Base-by-base conservation (phyloP, 495 filamentous ascomycete species). In the Tuber indicum region DNA sequence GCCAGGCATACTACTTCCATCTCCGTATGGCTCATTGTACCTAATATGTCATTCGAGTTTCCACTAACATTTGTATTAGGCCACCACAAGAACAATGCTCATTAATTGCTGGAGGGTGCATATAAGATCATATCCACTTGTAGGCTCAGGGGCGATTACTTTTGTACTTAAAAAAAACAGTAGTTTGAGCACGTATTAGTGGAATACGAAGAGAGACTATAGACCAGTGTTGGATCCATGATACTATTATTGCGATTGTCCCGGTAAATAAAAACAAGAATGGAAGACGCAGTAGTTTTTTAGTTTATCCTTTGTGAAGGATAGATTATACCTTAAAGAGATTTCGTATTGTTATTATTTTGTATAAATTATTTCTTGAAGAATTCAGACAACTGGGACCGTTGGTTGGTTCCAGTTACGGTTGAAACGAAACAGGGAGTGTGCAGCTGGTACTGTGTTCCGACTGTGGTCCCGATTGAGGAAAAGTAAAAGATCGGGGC, bases 1-100 rank as follows among this genome's bases (percentile, higher is more conserved):
- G 92, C 79, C 92, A 97, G 87, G 92, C 96, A 86, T 99, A 99
- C 91, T 98, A 99, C 89, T 98, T 96, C 92, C 96, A 99, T 87
- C 90, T 98, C 80, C 94, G 96, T 99, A 91, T 85, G 93, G 89
- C 75, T 79, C 75, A 69, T 79, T 42, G 19, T 41, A 70, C 16
- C 5, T 4, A 19, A 44, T n/a, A 26, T 39, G 45, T 75, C 41
- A 70, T 72, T 41, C 41, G 3, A 70, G 32, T 32, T 73, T 79
- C 9, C 62, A 84, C 85, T 87, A 78, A 87, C 80, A 73, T 47
- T 45, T 77, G 41, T 70, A 72, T 58, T 81, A 98, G 95, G 95
- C 79, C 94, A 97, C 89, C 94, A 97, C 92, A 98, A 98, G 92
- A 97, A 98, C 91, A 94, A 98, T 85, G 92, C 93, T 81, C 95